Conservation (phyloP, 108 stramenopile genomes). For the Parmales sp. region DNA sequence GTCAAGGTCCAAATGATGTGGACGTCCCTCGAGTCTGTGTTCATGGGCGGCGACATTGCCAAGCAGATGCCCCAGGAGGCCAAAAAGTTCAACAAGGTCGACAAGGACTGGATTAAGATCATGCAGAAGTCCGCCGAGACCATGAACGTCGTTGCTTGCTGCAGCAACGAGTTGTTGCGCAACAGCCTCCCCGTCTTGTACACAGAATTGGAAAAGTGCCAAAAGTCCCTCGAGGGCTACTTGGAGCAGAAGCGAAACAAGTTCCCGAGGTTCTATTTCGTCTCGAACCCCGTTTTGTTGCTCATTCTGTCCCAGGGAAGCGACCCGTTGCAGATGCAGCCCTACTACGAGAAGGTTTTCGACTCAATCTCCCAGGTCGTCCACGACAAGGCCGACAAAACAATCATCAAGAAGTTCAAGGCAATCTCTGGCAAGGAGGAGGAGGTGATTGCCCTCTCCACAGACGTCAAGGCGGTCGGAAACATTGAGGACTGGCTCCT, state of each 20-base stretch:
- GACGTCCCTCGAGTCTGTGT: slow-evolving; percentile 49
- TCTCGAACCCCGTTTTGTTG: slow-evolving; percentile 48
- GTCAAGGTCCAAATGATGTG: slow-evolving; percentile 49
- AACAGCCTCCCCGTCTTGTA: slow-evolving; percentile 46
- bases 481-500: slow-evolving; percentile 58
- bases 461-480: slow-evolving; percentile 31
- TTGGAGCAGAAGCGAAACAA: slow-evolving; percentile 50
- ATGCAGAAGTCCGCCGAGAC: slow-evolving; percentile 39
- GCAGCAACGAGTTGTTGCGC: slow-evolving; percentile 39
- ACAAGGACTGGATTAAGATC: slow-evolving; percentile 52
- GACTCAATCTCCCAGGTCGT: slow-evolving; percentile 38
- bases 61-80: slow-evolving; percentile 58
- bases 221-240: slow-evolving; percentile 53
- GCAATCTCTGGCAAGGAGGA: slow-evolving; percentile 25
- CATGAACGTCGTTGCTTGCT: slow-evolving; percentile 24
- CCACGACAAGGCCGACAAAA: slow-evolving; percentile 25
- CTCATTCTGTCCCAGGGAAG: slow-evolving; percentile 53
- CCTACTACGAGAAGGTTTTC: slow-evolving; percentile 59
- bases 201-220: slow-evolving; percentile 49
- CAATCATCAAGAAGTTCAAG: slow-evolving; percentile 19
- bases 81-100: slow-evolving; percentile 50
- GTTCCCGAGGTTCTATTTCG: slow-evolving; percentile 60
- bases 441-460: slow-evolving; percentile 28
- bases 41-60: slow-evolving; percentile 55
- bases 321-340: slow-evolving; percentile 48